Base-by-base conservation (phyloP, 345 rosid species). In the Aquilaria sinensis region DNA sequence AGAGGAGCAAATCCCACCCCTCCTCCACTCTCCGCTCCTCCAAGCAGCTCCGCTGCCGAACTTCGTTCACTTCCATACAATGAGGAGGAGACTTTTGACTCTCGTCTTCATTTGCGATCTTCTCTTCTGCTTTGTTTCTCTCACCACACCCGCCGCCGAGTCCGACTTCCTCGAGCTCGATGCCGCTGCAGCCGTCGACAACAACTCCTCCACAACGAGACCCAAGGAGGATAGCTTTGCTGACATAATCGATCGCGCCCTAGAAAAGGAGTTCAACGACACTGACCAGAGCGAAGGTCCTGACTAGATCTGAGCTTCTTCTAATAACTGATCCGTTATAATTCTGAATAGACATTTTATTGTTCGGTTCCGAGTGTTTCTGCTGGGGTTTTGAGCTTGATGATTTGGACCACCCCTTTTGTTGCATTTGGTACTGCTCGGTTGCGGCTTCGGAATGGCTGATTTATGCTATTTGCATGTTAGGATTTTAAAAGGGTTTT, bases 171-270 rank as follows among this genome's bases (percentile, higher is more conserved):
- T 48, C 16, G 37, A 55, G 0, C 85, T 77, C 61, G 68, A 74
- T 77, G 75, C 77, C 64, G 81, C 70, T 48, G 81, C 79, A 15
- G 74, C 60, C 48, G 37, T 50, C 45, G 80, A 70, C 55, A 54
- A 62, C 66, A 85, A 83, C 66, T 63, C 77, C 47, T 75, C 92
- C 49, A 63, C 46, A 16, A 57, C 79, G 60, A 77, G 80, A 74
- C 82, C 81, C 64, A 83, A 70, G 63, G 90, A 86, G 61, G 90
- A 78, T 51, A 81, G 86, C 70, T 87, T 92, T 73, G 96, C 92
- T 7, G 89, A 85, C 71, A 87, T 92, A 69, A 89, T 92, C 63
- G 96, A 82, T 78, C 90, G 91, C 5, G 96, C 96, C 46, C 90
- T 92, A 31, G 86, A 78, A 80, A 85, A 85, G 75, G 98, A 92